Base-by-base conservation (phyloP, 495 filamentous ascomycete genomes). In the Entonaema liquescens region DNA sequence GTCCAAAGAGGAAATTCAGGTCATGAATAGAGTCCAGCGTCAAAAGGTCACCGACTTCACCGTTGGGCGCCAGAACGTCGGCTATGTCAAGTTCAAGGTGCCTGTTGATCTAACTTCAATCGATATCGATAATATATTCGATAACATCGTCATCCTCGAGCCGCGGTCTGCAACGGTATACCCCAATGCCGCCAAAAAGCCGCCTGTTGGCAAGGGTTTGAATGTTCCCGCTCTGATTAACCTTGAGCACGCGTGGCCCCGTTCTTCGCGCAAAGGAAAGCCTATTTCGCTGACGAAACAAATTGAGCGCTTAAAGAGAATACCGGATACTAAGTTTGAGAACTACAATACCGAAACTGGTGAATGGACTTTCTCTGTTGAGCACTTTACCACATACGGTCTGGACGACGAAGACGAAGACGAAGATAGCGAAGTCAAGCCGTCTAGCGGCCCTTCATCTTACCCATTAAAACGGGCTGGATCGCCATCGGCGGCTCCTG, bases 301-400 rank as follows among this genome's bases (percentile, higher is more conserved):
- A 79, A 82, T 98, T 70, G 89, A 92, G 50, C 89, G 91, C 47
- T 86, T 99, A 15, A 90, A 86, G 81, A 87, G 86, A 59, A 91
- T 97, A 33, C 79, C 80, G 28, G 91, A 92, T 74, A 97, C 95
- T 6, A 87, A 88, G 35, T 97, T 97, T 68, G 82, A 93, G 53
- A 82, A 84, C 65, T 99, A 97, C 78, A 86, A 95, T 42, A 81
- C 76, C 40, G 86, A 91, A 19, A 92, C 88, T 31, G 95, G 95
- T 58, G 87, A 91, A 25, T 99, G 95, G 95, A 86, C 87, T 6
- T 99, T 99, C 82, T 89, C 83, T 19, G 95, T 99, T 40, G 89
- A 93, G 65, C 95, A 99, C 79, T 99, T 94, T 79, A 97, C 93
- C 15, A 97, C 93, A 8, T 99, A 99, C 77, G 93, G 90, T n/a